Conservation (phyloP, 768 basidiomycete genomes). For the Tulasnella sp. region DNA sequence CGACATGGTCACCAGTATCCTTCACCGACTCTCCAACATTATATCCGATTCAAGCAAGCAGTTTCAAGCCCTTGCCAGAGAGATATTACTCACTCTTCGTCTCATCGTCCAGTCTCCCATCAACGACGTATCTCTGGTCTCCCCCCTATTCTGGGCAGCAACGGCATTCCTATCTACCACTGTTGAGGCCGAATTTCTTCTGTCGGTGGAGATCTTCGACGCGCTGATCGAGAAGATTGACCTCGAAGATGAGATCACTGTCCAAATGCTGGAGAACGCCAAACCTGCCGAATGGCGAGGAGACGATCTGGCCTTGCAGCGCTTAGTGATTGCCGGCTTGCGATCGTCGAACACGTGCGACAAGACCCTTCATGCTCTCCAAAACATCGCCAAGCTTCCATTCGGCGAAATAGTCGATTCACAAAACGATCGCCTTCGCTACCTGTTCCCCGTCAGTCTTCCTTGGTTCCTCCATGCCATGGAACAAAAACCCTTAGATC, state of each 20-base stretch:
- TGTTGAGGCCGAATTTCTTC: conserved; percentile 75
- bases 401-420: conserved; percentile 68
- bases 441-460: conserved; percentile 77
- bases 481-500: conserved; percentile 62
- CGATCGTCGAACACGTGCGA: conserved; percentile 73
- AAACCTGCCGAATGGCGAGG: conserved; percentile 71
- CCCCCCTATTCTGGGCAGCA: conserved; percentile 87
- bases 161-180: conserved; percentile 81
- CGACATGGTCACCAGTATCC: conserved; percentile 71
- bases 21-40: conserved; percentile 83
- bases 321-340: conserved; percentile 72
- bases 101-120: conserved; percentile 61
- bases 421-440: conserved; percentile 67
- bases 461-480: conserved; percentile 89
- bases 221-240: conserved; percentile 69
- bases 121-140: conserved; percentile 64
- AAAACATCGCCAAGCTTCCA: conserved; percentile 60
- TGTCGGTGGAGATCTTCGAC: conserved; percentile 67
- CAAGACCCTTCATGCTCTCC: conserved; percentile 69
- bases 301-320: conserved; percentile 65
- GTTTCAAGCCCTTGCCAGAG: conserved; percentile 80
- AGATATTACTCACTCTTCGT: conserved; percentile 76
- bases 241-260: conserved; percentile 65
- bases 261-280: conserved; percentile 69
- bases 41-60: conserved; percentile 75